Conservation (phyloP, 2,329 filamentous ascomycete genomes). For the Trichoderma semiorbis region DNA sequence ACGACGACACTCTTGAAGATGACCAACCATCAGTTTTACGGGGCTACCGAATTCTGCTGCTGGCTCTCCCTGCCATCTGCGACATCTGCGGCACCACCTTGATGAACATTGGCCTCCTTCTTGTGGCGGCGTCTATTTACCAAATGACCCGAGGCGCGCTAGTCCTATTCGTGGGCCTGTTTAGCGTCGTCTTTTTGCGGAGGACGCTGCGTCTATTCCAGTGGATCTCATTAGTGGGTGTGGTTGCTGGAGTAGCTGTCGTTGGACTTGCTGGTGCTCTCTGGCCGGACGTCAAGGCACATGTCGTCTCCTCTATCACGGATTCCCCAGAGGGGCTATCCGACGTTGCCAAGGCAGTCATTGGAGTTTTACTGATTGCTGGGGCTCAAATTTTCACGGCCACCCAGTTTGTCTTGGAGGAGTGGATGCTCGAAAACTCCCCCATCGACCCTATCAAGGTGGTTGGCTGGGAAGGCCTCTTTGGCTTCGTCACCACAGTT, state of each 20-base stretch:
- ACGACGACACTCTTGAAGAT: conserved; percentile 21
- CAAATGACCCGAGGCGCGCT: conserved; percentile 97
- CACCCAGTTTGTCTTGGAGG: conserved; percentile 92
- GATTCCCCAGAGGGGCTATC: conserved; percentile 39
- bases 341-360: conserved; percentile 52
- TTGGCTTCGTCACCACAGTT: conserved; percentile 79
- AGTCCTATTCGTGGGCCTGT: conserved; percentile 91
- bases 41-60: conserved; percentile 68
- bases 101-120: conserved; percentile 93
- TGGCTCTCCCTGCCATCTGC: conserved; percentile 84
- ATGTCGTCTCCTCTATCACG: conserved; percentile 32
- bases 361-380: conserved; percentile 88
- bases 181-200: conserved; percentile 87
- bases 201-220: conserved; percentile 81
- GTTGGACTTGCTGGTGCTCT: conserved; percentile 88
- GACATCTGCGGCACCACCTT: conserved; percentile 94
- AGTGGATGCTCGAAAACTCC: conserved; percentile 74
- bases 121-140: conserved; percentile 94
- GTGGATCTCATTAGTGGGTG: conserved; percentile 83
- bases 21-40: conserved; percentile 56
- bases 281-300: conserved; percentile 62
- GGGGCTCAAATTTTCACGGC: conserved; percentile 96
- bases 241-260: conserved; percentile 81
- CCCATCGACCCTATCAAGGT: conserved; percentile 76
- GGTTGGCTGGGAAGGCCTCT: conserved; percentile 94